A percentile compares a stretch with the other conserved stretches of the same genome.
These are phyloP conservation scores for Karstenula rhodostoma DNA, from an alignment of 2,329 filamentous ascomycete species.

Conservation along the genomic window DNA sequence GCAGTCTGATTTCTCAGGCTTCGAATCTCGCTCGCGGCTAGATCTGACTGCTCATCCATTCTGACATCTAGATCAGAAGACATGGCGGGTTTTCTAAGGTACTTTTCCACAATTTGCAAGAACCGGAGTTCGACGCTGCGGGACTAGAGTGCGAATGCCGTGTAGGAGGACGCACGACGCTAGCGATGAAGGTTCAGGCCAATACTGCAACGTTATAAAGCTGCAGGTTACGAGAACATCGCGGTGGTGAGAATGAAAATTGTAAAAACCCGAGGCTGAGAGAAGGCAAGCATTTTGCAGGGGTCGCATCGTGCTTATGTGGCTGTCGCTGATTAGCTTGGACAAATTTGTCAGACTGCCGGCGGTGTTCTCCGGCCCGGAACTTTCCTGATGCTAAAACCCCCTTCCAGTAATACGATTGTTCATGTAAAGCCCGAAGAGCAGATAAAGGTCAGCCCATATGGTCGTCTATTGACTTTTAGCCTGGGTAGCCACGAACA, in stretches of 20 bases:
- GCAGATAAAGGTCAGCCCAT: slow-evolving; percentile 1
- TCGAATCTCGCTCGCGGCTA: slow-evolving; percentile 1
- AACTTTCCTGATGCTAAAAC: slow-evolving; percentile 1
- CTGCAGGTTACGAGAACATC: no score
- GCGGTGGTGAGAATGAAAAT: no score
- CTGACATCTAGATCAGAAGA: no score
- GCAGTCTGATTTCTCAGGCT: slow-evolving; percentile 2
- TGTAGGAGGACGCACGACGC: no score
- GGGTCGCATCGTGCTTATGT: slow-evolving; percentile 3
- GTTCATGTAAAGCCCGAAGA: not conserved
- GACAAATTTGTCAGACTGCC: not conserved
- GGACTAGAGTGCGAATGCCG: no score
- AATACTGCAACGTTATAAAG: no score
- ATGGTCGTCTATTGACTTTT: not conserved
- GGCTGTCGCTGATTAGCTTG: slow-evolving; percentile 2
- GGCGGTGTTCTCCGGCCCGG: not conserved
- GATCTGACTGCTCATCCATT: not conserved
- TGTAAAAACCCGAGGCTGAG: not conserved
- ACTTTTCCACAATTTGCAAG: no score
- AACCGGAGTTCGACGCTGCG: no score
- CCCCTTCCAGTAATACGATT: not conserved
- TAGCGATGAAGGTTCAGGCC: no score
- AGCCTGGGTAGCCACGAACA: not conserved
- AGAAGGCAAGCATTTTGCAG: not conserved
- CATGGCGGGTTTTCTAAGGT: no score